Conservation (phyloP, 441 rosid species). For the Mallotus repandus region DNA sequence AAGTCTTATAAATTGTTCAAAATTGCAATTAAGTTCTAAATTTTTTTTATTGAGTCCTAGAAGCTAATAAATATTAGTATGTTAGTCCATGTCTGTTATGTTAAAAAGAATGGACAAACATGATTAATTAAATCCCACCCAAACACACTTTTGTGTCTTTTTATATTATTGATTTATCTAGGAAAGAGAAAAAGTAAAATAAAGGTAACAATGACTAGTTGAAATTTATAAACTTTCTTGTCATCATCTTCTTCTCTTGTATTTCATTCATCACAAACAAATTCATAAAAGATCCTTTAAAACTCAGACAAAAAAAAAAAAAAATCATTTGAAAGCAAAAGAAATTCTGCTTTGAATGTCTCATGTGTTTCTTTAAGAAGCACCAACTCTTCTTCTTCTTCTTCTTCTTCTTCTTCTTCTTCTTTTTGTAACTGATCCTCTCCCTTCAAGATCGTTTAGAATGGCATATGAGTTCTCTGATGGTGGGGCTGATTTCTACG, state of each 20-base stretch:
- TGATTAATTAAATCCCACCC: neutral
- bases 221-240: conserved; percentile 23
- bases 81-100: no score
- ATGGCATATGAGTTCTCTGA: conserved; percentile 85
- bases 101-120: no score
- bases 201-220: conserved; percentile 19
- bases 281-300: conserved; percentile 21
- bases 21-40: no score
- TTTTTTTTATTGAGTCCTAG: no score
- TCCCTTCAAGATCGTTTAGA: neutral
- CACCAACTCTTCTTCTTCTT: conserved; percentile 8
- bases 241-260: conserved; percentile 17
- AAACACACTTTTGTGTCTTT: neutral
- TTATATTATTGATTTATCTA: conserved; percentile 4
- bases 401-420: conserved; percentile 8
- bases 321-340: neutral
- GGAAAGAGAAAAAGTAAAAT: neutral
- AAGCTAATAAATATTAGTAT: no score
- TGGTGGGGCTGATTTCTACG: conserved; percentile 55
- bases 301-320: neutral
- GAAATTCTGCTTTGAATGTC: conserved; percentile 1
- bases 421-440: conserved; percentile 9
- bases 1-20: no score
- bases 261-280: conserved; percentile 29
- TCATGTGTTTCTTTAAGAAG: conserved; percentile 38